Evolutionary conservation across 257 asterid genomes (phyloP).

Genomic region (Nicotiana benthamiana): DNA sequence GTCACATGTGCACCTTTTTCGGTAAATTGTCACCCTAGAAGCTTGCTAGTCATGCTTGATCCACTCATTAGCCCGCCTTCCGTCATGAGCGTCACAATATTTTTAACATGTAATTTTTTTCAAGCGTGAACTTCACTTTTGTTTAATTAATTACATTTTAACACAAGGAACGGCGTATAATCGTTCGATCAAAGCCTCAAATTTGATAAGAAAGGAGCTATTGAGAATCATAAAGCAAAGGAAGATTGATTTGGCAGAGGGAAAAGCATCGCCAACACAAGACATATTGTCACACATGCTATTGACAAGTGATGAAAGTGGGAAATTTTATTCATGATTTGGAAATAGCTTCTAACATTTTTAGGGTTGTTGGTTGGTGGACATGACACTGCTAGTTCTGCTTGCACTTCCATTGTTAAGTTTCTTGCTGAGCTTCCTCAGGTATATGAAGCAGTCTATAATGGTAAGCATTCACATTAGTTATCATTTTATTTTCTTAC

Average conservation of each 20-base stretch:
- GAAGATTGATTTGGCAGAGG: constrained; percentile 32
- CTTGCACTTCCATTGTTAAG: constrained; percentile 49
- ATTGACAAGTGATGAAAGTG: constrained; percentile 38
- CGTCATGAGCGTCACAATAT: neutral
- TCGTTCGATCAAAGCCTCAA: constrained; percentile 46
- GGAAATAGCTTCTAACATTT: constrained; percentile 43
- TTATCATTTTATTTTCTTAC: neutral
- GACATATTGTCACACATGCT: constrained; percentile 58
- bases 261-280: constrained; percentile 47
- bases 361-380: constrained; percentile 50
- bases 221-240: constrained; percentile 30
- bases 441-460: constrained; percentile 41
- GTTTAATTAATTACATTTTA: neutral
- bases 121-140: rapidly evolving
- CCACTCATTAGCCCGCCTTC: no score
- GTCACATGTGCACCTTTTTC: no score
- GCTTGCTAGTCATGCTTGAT: no score
- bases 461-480: constrained; percentile 16
- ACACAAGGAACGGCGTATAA: constrained; percentile 25
- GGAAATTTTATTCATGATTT: constrained; percentile 40
- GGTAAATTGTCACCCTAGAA: no score
- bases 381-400: constrained; percentile 57
- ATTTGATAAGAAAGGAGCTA: constrained; percentile 38
- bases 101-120: neutral
- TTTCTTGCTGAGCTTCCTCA: constrained; percentile 51